Conservation (phyloP, 805 yeast genomes). For the Saccharomycopsis capsularis region DNA sequence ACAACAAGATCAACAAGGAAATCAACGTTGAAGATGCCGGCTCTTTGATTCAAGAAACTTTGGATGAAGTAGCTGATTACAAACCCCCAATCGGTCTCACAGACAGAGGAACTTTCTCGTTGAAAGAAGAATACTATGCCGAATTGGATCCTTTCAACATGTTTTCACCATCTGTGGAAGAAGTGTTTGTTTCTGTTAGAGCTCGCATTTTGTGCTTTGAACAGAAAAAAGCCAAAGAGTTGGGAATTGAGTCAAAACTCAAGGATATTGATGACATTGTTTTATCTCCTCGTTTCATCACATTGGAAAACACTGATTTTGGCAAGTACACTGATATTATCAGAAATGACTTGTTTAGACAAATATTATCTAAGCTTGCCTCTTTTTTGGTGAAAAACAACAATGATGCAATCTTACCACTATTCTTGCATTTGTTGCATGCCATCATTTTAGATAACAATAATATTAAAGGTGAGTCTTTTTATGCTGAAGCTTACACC, state of each 20-base stretch:
- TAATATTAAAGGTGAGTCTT: constrained; percentile 32
- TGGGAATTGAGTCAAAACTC: constrained; percentile 20
- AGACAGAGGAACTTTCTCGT: constrained; percentile 60
- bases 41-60: constrained; percentile 29
- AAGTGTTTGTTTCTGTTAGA: constrained; percentile 22
- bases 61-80: constrained; percentile 54
- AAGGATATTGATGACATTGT: constrained; percentile 15
- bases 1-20: background rate
- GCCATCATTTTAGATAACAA: constrained; percentile 53
- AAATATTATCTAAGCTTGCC: constrained; percentile 1
- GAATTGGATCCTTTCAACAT: constrained; percentile 53
- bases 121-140: constrained; percentile 41
- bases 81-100: constrained; percentile 59
- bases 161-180: constrained; percentile 25
- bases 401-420: constrained; percentile 50
- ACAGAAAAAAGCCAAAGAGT: constrained; percentile 5
- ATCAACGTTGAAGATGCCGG: constrained; percentile 35
- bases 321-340: constrained; percentile 23
- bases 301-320: constrained; percentile 13
- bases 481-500: constrained; percentile 40
- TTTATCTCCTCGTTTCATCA: constrained; percentile 9
- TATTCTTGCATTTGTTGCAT: constrained; percentile 61
- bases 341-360: constrained; percentile 18
- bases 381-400: constrained; percentile 28
- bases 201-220: constrained; percentile 16